Base-by-base conservation (phyloP, 805 yeast species). In the Ogataea kodamae region DNA sequence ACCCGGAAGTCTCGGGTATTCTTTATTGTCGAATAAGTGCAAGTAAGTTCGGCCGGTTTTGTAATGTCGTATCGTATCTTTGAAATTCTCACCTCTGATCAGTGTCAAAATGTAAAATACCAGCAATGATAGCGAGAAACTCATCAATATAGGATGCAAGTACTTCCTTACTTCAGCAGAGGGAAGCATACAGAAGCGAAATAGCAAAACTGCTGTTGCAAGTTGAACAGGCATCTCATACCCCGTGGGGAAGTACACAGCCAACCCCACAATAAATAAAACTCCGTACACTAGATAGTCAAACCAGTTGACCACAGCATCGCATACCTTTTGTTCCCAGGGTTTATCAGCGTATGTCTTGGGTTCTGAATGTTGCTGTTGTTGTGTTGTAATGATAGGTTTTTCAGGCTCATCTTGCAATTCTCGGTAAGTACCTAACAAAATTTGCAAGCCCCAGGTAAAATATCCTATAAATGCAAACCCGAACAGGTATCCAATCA, bases 91-190 rank as follows among this genome's bases (percentile, higher is more conserved):
- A 17, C 57, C 52, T 24, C 68, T 66, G 33, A 81, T 79, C 38
- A 75, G 47, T 4, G 78, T 70, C 10, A 81, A 71, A 7, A 84
- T 68, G 52, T 72, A 80, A 46, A 76, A 78, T 9, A 77, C 65
- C 17, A 84, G 62, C 48, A 81, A 65, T n/a, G 81, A 72, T n/a
- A 71, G 47, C 1, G 73, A 77, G 5, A 86, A 81, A 42, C 79
- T 74, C 18, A 81, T 64, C 30, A 84, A 60, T 20, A 84, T 81
- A 0, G 95, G 94, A 50, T 84, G 92, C 10, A 82, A 65, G 30
- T 64, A 70, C 52, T 59, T 68, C 51, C 67, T 70, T 59, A 49
- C 71, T 39, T 48, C 64, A 15, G 62, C 74, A 48, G 77, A 79
- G 22, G 66, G 44, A 9, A 57, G 39, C 45, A 62, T 68, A 13